These are phyloP conservation scores for Pyrenula massariospora DNA, from an alignment of 495 filamentous ascomycete genomes.

Conservation along the genomic window DNA sequence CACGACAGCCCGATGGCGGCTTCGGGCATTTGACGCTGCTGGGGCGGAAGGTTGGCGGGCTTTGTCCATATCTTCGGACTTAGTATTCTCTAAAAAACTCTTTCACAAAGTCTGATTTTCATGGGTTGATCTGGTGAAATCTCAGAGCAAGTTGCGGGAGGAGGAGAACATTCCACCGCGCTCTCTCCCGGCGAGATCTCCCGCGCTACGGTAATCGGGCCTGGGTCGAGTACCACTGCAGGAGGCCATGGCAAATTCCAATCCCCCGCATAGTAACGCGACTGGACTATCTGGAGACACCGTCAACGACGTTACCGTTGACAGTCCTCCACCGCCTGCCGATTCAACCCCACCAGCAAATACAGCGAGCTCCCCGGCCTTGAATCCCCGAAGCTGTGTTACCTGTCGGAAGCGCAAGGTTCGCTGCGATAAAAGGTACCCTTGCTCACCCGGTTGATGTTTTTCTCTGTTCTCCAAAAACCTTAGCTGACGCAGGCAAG, in stretches of 20 bases:
- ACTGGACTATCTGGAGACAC: background rate
- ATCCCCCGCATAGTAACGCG: background rate
- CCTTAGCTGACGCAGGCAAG: too few species aligned
- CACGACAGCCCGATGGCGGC: too few species aligned
- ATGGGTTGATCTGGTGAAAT: too few species aligned
- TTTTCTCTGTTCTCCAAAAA: constrained; percentile 6
- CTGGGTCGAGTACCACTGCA: too few species aligned
- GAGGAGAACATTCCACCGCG: too few species aligned
- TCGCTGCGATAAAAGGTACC: constrained; percentile 65
- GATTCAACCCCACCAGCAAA: background rate
- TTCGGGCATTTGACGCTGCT: too few species aligned
- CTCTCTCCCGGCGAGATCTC: background rate
- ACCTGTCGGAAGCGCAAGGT: constrained; percentile 80
- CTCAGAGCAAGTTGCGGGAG: too few species aligned
- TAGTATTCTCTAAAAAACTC: too few species aligned
- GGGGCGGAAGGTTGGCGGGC: too few species aligned
- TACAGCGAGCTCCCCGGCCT: background rate
- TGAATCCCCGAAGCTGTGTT: constrained; percentile 45
- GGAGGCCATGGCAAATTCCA: background rate
- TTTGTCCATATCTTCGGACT: too few species aligned
- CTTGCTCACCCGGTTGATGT: background rate
- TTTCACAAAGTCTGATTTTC: too few species aligned
- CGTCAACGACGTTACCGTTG: background rate
- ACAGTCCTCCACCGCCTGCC: background rate
- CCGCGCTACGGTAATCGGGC: background rate